Base-by-base conservation (phyloP, 192 early-diverging fungal genomes). In the Pilobolus umbonatus region DNA sequence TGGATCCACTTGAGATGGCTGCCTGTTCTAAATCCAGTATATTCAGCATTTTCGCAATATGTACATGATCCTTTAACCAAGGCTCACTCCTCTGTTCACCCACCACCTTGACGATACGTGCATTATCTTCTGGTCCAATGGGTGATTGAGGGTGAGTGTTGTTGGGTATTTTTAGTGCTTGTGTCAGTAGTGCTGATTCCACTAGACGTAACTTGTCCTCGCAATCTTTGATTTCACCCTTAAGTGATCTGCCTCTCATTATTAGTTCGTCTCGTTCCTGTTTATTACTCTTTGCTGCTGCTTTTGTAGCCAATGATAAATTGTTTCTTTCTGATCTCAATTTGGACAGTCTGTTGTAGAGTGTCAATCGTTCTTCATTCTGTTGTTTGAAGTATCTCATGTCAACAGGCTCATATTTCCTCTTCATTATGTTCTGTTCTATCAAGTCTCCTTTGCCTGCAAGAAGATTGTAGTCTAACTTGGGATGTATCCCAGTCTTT, bases 21-120 rank as follows among this genome's bases (percentile, higher is more conserved):
- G 85, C 91, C n/a, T 88, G 79, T 25, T 88, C 80, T 57, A 93
- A 82, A 70, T 96, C 90, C 22, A 89, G 67, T 21, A 93, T 67
- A 28, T 83, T 84, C 64, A 90, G 75, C 7, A 64, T 22, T 29
- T 55, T 52, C 17, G 79, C 76, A 39, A 94, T 53, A 3, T 80
- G 64, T 9, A 89, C 70, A 75, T 96, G 94, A 55, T 88, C 82
- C 49, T 62, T 50, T 28, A 85, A 32, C 9, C 62, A 71, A 7
- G 49, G 43, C 25, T 2, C 28, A n/a, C 8, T 3, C 25, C 38
- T 35, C 14, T 11, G 57, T 26, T 14, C 43, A n/a, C 76, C 75
- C 7, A 76, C 59, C 1, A 65, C 75, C 7, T 75, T 75, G 0
- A 91, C 26, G 1, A 82, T 49, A 5, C 62, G 67, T 15, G 87